Evolutionary conservation across 1,139 yeast species (phyloP).

Genomic region (Scheffersomyces illinoinensis): DNA sequence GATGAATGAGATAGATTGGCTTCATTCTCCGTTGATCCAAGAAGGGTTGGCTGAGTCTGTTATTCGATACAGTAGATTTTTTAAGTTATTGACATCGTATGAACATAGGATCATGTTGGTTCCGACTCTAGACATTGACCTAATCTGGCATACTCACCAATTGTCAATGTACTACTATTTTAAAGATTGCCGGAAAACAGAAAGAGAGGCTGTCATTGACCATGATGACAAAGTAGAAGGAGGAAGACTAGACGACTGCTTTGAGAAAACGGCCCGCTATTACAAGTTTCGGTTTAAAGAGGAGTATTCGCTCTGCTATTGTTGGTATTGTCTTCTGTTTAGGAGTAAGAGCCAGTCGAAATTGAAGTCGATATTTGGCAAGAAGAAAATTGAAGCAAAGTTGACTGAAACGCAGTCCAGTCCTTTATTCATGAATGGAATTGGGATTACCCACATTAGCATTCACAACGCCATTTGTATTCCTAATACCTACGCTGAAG

Average conservation of each 20-base stretch:
- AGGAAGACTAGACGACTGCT: constrained; percentile 18
- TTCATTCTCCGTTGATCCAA: constrained; percentile 20
- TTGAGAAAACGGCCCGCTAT: constrained; percentile 19
- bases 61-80: constrained; percentile 27
- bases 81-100: constrained; percentile 16
- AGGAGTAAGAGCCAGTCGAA: constrained; percentile 8
- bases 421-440: constrained; percentile 3
- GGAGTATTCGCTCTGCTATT: constrained; percentile 28
- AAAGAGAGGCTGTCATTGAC: constrained; percentile 18
- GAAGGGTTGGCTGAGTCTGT: constrained; percentile 21
- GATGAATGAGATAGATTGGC: constrained; percentile 32
- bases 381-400: constrained; percentile 1
- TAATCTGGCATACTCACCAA: constrained; percentile 45
- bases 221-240: constrained; percentile 31
- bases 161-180: constrained; percentile 26
- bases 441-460: constrained; percentile 19
- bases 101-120: constrained; percentile 19
- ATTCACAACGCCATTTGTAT: constrained; percentile 17
- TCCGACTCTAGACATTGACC: constrained; percentile 42
- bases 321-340: constrained; percentile 23
- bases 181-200: constrained; percentile 15
- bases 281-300: constrained; percentile 19
- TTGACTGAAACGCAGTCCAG: background rate
- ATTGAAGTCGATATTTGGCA: constrained; percentile 8
- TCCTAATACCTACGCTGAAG: constrained; percentile 8